Base-by-base conservation (phyloP, 2,329 filamentous ascomycete species). In the Pseudogymnoascus sp. region DNA sequence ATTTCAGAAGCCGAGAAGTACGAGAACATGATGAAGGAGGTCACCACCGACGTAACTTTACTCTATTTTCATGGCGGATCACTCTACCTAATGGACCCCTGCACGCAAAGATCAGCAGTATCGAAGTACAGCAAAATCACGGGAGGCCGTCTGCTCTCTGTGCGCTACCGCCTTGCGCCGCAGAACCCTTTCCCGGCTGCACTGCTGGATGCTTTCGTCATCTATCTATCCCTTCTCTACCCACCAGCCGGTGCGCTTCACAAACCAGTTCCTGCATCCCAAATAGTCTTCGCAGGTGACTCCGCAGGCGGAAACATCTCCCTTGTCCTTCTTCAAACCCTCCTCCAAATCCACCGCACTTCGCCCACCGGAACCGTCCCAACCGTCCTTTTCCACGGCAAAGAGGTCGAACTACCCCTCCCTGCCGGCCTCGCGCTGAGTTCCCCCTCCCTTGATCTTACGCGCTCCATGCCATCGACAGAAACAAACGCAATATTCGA, bases 1-100 rank as follows among this genome's bases (percentile, higher is more conserved):
- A 77, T 89, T 29, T 79, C 82, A 2, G 87, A 92, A 71, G 75
- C 77, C 63, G 81, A 86, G 63, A 87, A 86, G 71, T 93, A 88
- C 70, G 76, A 75, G 59, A 80, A 81, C 64, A 76, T 93, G 76
- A 87, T 90, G 83, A 80, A 80, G 64, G 89, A 92, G 71, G 83
- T 83, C 64, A 83, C 74, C n/a, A 81, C 77, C 60, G 81, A 83
- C 2, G 80, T 81, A 0, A 91, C 88, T 0, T 74, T 91, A 0
- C 77, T 93, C 18, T 92, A 90, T 73, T 83, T 93, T 69, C 89
- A 93, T 73, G 89, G 89, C 66, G 90, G 90, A 61, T 89, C 86
- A 4, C 89, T 88, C 76, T 91, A 80, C 67, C 80, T 91, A 26
- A 26, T 88, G 70, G 90, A 93, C 69, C 89, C 90, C 12, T 75